A percentile compares a stretch with the other conserved stretches of the same genome.
These are phyloP conservation scores for Pseudogymnoascus sp. DNA, from an alignment of 2,329 filamentous ascomycete species.

Conservation along the genomic window DNA sequence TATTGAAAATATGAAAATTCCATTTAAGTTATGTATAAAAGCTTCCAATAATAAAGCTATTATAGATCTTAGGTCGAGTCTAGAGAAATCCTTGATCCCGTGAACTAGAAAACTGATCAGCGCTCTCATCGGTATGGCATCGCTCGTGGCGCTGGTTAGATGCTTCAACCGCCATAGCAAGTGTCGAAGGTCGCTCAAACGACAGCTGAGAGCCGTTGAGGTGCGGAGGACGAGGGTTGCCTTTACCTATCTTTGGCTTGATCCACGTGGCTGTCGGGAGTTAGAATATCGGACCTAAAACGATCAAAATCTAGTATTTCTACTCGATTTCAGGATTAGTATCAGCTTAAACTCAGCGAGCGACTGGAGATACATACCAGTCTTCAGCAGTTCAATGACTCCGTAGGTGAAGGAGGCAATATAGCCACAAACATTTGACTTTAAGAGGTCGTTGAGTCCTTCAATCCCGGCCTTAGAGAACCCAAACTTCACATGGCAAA, in stretches of 20 bases:
- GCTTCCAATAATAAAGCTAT: too few species aligned
- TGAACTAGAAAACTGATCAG: too few species aligned
- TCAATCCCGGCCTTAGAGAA: slow-evolving; percentile 13
- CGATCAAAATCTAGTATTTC: slow-evolving; percentile 12
- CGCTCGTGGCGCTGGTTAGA: too few species aligned
- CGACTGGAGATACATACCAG: neutral
- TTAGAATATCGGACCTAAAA: slow-evolving; percentile 15
- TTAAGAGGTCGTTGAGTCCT: slow-evolving; percentile 10
- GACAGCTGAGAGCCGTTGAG: neutral
- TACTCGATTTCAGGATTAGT: neutral
- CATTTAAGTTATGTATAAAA: too few species aligned
- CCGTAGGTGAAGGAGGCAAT: slow-evolving; percentile 12
- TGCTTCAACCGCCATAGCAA: too few species aligned
- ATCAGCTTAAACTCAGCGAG: neutral
- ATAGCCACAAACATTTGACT: slow-evolving; percentile 12
- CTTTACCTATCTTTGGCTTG: slow-evolving; percentile 12
- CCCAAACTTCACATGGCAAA: slow-evolving; percentile 13
- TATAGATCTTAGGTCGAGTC: too few species aligned
- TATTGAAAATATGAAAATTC: too few species aligned
- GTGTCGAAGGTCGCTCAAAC: too few species aligned
- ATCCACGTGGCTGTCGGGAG: slow-evolving; percentile 13
- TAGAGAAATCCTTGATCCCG: too few species aligned
- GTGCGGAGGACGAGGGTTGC: neutral
- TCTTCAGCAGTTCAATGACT: neutral
- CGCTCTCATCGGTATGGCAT: too few species aligned